Percentiles rank a stretch among this genome's conserved stretches.
Evolutionary conservation across 1,139 yeast species (phyloP).

Genomic region (Hanseniaspora sp.): DNA sequence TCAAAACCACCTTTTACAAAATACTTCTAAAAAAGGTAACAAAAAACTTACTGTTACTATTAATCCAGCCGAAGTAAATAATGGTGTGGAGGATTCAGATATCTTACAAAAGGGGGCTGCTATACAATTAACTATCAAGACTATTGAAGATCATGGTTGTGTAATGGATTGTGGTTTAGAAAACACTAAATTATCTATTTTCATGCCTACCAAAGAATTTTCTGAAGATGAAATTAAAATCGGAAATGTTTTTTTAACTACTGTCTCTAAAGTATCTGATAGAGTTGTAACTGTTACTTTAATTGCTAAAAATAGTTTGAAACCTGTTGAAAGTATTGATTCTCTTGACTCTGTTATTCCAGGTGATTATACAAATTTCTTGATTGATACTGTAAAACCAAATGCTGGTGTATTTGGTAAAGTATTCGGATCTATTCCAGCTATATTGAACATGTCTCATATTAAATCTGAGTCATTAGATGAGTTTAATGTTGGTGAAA

Average conservation of each 20-base stretch:
- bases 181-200: slow-evolving; percentile 42
- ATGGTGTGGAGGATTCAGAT: slow-evolving; percentile 50
- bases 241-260: slow-evolving; percentile 46
- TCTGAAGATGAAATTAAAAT: background rate
- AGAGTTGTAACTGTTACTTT: slow-evolving; percentile 49
- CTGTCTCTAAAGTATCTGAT: slow-evolving; percentile 39
- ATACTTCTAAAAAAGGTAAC: slow-evolving; percentile 31
- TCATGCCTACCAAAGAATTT: slow-evolving; percentile 61
- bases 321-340: slow-evolving; percentile 43
- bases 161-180: slow-evolving; percentile 59
- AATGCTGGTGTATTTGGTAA: slow-evolving; percentile 49
- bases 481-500: slow-evolving; percentile 55
- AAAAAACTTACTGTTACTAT: slow-evolving; percentile 62
- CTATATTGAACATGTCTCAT: slow-evolving; percentile 59
- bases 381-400: slow-evolving; percentile 48
- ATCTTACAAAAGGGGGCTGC: slow-evolving; percentile 45
- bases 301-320: slow-evolving; percentile 36
- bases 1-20: slow-evolving; percentile 34
- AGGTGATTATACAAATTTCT: slow-evolving; percentile 68
- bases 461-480: slow-evolving; percentile 40
- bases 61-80: slow-evolving; percentile 66
- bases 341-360: slow-evolving; percentile 74
- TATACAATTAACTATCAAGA: slow-evolving; percentile 64
- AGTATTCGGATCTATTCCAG: slow-evolving; percentile 65
- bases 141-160: slow-evolving; percentile 86